These are phyloP conservation scores for Aspergillus neoniger DNA, from an alignment of 2,329 filamentous ascomycete species.

Conservation along the genomic window DNA sequence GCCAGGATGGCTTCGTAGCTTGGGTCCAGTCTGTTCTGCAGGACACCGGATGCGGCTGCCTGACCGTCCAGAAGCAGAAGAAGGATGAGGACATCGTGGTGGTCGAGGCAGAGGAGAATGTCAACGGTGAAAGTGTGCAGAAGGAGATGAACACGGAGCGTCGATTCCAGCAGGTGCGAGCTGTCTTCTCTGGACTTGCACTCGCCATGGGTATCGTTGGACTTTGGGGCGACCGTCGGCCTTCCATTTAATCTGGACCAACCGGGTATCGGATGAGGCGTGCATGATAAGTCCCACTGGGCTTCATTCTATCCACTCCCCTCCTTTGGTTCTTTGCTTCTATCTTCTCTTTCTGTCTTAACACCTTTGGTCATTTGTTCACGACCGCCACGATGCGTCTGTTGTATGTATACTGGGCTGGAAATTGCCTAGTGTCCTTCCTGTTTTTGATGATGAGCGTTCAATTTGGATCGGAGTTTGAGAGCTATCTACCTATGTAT, in stretches of 20 bases:
- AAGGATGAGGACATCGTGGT: conserved; percentile 43
- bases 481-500: not conserved
- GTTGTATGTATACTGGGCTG: not conserved
- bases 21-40: conserved; percentile 41
- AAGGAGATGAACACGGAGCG: conserved; percentile 47
- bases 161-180: conserved; percentile 40
- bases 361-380: too few species aligned
- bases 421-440: not conserved
- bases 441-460: not conserved
- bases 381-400: not conserved
- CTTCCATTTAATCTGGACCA: not conserved
- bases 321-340: conserved; percentile 1
- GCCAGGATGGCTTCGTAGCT: conserved; percentile 55
- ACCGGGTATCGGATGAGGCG: too few species aligned
- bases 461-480: not conserved
- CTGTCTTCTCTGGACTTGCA: conserved; percentile 44
- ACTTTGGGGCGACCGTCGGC: conserved; percentile 48
- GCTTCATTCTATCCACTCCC: not conserved
- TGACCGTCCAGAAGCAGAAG: conserved; percentile 22
- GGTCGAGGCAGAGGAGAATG: conserved; percentile 40
- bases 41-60: conserved; percentile 41
- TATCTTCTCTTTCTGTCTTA: not conserved
- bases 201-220: conserved; percentile 51
- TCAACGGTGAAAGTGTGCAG: conserved; percentile 51
- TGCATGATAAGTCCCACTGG: not conserved